Evolutionary conservation across 1,139 yeast genomes (phyloP).

Genomic region (Diutina catenulata): DNA sequence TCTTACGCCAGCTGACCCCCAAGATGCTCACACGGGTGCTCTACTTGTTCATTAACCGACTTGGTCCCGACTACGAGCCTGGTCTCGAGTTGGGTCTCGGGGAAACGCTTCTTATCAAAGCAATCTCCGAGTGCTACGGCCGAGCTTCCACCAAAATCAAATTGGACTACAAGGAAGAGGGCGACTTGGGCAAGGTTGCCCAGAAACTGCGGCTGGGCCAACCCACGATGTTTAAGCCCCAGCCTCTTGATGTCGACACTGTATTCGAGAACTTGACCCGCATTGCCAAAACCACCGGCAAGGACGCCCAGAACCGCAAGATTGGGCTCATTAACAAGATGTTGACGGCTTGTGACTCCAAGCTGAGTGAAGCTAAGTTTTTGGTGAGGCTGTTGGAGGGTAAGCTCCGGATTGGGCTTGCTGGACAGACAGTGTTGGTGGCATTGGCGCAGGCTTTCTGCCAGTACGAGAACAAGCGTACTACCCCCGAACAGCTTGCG

Average conservation of each 20-base stretch:
- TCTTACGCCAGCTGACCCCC: slow-evolving; percentile 24
- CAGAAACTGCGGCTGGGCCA: slow-evolving; percentile 73
- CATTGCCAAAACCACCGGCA: slow-evolving; percentile 76
- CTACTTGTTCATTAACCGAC: slow-evolving; percentile 72
- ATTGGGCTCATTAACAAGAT: slow-evolving; percentile 67
- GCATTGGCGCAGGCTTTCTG: slow-evolving; percentile 79
- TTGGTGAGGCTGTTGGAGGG: slow-evolving; percentile 86
- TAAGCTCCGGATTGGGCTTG: slow-evolving; percentile 83
- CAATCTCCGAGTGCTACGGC: slow-evolving; percentile 87
- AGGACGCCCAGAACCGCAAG: slow-evolving; percentile 70
- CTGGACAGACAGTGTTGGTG: slow-evolving; percentile 81
- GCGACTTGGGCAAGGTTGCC: slow-evolving; percentile 90
- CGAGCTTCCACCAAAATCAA: slow-evolving; percentile 60
- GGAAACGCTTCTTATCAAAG: slow-evolving; percentile 75
- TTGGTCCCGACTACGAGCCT: slow-evolving; percentile 90
- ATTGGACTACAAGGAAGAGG: slow-evolving; percentile 62
- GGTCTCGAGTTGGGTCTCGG: slow-evolving; percentile 90
- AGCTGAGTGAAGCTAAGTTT: slow-evolving; percentile 68
- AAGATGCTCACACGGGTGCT: slow-evolving; percentile 57
- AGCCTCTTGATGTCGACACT: slow-evolving; percentile 56
- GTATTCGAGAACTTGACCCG: slow-evolving; percentile 65
- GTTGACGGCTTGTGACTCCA: slow-evolving; percentile 78
- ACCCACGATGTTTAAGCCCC: slow-evolving; percentile 88
- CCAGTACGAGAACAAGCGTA: slow-evolving; percentile 34
- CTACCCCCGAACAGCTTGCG: slow-evolving; percentile 29